Evolutionary conservation across 2,329 filamentous ascomycete genomes (phyloP), one percentile per base, ranked within the genome.

Genomic region (Talaromyces sp.): DNA sequence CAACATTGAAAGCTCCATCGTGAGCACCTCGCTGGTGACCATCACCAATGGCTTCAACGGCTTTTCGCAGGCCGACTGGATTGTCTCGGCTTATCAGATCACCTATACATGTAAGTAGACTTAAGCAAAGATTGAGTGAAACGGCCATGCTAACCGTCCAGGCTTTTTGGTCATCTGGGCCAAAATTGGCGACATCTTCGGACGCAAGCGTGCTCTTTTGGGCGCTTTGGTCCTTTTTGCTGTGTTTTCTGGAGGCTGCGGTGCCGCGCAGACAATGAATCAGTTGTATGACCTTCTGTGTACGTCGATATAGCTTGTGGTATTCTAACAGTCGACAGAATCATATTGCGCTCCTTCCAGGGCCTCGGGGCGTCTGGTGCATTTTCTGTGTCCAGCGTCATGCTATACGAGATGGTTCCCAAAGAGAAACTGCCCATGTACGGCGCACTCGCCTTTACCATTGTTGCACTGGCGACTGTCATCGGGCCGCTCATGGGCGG

Each of bases 1-100:
- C 16, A 74, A 72, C 53, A 34, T 76, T 23, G 71, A 76, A 61
- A 65, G 71, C n/a, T 70, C 73, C 4, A 71, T 76, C 30, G 72
- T 73, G 4, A 75, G 73, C 63, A 75, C 73, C 1, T 68, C 73
- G 4, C 65, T 77, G 0, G 64, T 75, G 4, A 65, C 66, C 23
- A 76, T 76, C 55, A 73, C 71, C 2, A 67, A 75, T 63, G 67
- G 69, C 9, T 56, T 77, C 5, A 63, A 71, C 18, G 70, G 71
- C 6, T 76, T 74, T 33, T 63, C 68, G 14, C 69, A 70, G 40
- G 71, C 68, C 56, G 71, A 70, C 18, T 77, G 75, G 75, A 65
- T 76, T 28, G 66, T 75, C 27, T 76, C 72, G 1, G 72, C 70
- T 18, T 77, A 75, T 28, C 50, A 73, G 55, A 64, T 73, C 28